Evolutionary conservation across 1,139 yeast genomes (phyloP), one percentile per base, ranked within the genome.

Genomic region (Candida anutae): DNA sequence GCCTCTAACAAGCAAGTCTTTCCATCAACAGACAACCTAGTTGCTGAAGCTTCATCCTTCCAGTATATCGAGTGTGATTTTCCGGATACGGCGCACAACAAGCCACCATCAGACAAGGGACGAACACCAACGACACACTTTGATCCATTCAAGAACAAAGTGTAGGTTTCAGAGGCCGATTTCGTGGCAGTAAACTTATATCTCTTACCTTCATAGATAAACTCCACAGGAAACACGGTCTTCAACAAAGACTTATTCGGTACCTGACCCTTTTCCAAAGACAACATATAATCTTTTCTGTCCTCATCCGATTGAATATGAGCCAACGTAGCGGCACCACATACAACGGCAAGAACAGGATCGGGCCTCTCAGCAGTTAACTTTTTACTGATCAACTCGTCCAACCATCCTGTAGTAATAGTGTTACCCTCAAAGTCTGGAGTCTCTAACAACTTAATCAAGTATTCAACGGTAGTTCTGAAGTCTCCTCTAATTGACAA

Each of bases 351-450:
- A 36, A 87, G 53, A 32, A 75, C 71, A 27, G 87, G 76, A 53
- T 93, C 96, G 24, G 98, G 98, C 59, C 96, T 78, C 62, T 90
- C 96, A 24, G 95, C 94, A 27, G 98, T 90, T 53, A 93, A 75
- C 50, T 81, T 87, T 58, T 84, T 84, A 37, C 93, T 69, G 50
- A 90, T 90, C 50, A 90, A 75, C 59, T 88, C 97, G 59, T 90
- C 98, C 48, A 90, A 75, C 98, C 98, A 90, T 36, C 97, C 97
- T 37, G 98, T 90, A 36, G 98, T 90, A 48, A 90, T 88, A 28
- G 94, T 88, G 57, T 90, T 93, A 37, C 81, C 88, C 62, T 87
- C 96, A 46, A 90, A 90, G 53, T 83, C 98, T 30, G 95, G 94
- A 21, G 98, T 88, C 63, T 90, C 97, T 46, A 90, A 70, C 43